Conservation (phyloP, 306 rosid species). For the Trichosanthes cucumerina region DNA sequence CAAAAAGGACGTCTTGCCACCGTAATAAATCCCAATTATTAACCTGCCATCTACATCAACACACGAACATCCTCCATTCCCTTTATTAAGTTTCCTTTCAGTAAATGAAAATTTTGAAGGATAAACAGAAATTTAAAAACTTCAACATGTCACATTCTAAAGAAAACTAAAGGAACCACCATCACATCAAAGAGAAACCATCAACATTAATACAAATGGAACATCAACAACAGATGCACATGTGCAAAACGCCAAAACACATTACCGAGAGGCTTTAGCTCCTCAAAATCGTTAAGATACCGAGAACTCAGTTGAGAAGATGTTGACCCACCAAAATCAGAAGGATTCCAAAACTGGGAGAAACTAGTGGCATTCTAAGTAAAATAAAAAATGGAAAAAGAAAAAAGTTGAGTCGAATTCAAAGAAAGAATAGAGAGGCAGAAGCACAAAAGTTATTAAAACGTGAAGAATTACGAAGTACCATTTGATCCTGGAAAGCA, state of each 20-base stretch:
- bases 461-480: constrained; percentile 19
- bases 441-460: constrained; percentile 4
- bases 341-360: constrained; percentile 70
- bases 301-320: constrained; percentile 60
- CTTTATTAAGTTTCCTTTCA: background rate
- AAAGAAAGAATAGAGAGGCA: constrained; percentile 12
- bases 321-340: constrained; percentile 56
- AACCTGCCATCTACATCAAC: background rate
- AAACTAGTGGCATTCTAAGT: constrained; percentile 54
- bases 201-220: background rate
- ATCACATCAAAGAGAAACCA: constrained; percentile 5
- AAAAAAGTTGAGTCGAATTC: background rate
- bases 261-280: constrained; percentile 77
- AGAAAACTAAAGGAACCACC: background rate
- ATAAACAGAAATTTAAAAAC: background rate
- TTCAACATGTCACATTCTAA: background rate
- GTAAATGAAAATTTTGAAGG: background rate
- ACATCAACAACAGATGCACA: background rate
- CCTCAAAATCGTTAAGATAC: constrained; percentile 92
- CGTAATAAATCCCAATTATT: background rate
- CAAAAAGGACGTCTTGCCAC: background rate
- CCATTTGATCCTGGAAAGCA: constrained; percentile 56
- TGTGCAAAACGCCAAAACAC: background rate
- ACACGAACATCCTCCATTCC: background rate
- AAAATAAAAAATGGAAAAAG: constrained; percentile 11